Evolutionary conservation across 2,329 filamentous ascomycete genomes (phyloP).

Genomic region (Apiospora koreana): DNA sequence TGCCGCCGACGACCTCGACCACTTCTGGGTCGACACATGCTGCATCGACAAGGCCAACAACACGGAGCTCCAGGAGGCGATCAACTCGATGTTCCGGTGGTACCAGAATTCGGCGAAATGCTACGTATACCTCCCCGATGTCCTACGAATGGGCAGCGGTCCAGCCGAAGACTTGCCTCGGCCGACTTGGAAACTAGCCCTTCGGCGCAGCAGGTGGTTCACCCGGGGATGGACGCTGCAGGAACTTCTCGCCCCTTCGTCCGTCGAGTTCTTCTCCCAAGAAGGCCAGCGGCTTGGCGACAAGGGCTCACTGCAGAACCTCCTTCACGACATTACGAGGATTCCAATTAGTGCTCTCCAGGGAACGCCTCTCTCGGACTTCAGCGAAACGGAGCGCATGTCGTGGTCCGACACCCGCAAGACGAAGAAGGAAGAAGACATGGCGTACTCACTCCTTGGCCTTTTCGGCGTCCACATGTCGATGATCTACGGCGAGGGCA

Average conservation of each 20-base stretch:
- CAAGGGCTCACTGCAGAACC: neutral
- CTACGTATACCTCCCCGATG: too few relatives aligned
- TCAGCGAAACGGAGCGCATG: conserved; percentile 17
- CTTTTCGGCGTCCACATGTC: conserved; percentile 20
- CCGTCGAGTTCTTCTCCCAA: neutral
- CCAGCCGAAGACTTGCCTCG: too few relatives aligned
- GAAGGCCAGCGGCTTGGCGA: neutral
- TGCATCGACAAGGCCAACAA: too few relatives aligned
- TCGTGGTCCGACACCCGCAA: conserved; percentile 15
- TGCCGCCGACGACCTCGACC: too few relatives aligned
- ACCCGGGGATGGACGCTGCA: too few relatives aligned
- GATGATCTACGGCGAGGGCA: conserved; percentile 18
- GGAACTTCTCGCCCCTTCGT: neutral
- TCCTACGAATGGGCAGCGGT: too few relatives aligned
- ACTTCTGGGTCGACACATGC: too few relatives aligned
- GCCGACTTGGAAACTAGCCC: too few relatives aligned
- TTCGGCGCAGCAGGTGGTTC: too few relatives aligned
- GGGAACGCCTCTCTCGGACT: conserved; percentile 19
- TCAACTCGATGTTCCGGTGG: too few relatives aligned
- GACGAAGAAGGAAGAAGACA: conserved; percentile 18
- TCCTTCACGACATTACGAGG: conserved; percentile 15
- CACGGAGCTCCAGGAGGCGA: too few relatives aligned
- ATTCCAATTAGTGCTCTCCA: conserved; percentile 23
- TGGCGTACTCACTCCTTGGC: conserved; percentile 19
- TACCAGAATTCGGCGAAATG: too few relatives aligned